Conservation (phyloP, 2,329 filamentous ascomycete species). For the Aureobasidium musti region DNA sequence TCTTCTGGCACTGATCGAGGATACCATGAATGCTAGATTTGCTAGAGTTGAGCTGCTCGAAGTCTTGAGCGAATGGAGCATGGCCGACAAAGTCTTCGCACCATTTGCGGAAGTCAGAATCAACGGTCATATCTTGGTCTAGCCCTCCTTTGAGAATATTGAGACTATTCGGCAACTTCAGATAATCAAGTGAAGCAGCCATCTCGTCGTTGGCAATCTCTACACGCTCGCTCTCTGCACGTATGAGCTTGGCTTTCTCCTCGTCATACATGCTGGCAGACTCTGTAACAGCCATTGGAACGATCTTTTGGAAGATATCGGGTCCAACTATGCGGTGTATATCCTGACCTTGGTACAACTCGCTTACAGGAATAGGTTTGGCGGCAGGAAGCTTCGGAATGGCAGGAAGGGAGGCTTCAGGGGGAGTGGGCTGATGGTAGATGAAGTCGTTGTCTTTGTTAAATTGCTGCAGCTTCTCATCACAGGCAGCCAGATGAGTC, state of each 20-base stretch:
- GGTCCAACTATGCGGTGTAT: slow-evolving; percentile 96
- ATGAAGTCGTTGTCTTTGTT: slow-evolving; percentile 97
- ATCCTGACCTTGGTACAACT: slow-evolving; percentile 94
- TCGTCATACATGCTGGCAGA: slow-evolving; percentile 97
- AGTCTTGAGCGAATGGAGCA: slow-evolving; percentile 73
- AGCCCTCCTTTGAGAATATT: slow-evolving; percentile 91
- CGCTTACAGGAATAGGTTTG: slow-evolving; percentile 95
- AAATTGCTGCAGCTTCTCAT: slow-evolving; percentile 75
- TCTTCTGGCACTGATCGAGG: slow-evolving; percentile 79
- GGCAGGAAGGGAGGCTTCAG: slow-evolving; percentile 75
- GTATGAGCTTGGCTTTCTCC: slow-evolving; percentile 93
- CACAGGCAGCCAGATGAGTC: slow-evolving; percentile 75
- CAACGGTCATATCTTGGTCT: slow-evolving; percentile 82
- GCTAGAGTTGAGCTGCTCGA: slow-evolving; percentile 75
- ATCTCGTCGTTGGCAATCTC: slow-evolving; percentile 94
- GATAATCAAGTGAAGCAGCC: slow-evolving; percentile 90
- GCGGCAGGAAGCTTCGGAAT: slow-evolving; percentile 92
- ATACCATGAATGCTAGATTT: slow-evolving; percentile 72
- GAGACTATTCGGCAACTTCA: slow-evolving; percentile 84
- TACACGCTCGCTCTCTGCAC: slow-evolving; percentile 90
- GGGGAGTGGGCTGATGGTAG: slow-evolving; percentile 89
- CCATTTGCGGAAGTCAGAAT: slow-evolving; percentile 91
- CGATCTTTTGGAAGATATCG: slow-evolving; percentile 94
- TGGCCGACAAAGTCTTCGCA: slow-evolving; percentile 89
- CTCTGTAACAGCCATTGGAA: slow-evolving; percentile 93